A percentile compares a stretch with the other conserved stretches of the same genome.
Evolutionary conservation across 257 asterid genomes (phyloP).

Genomic region (Sherardia arvensis): DNA sequence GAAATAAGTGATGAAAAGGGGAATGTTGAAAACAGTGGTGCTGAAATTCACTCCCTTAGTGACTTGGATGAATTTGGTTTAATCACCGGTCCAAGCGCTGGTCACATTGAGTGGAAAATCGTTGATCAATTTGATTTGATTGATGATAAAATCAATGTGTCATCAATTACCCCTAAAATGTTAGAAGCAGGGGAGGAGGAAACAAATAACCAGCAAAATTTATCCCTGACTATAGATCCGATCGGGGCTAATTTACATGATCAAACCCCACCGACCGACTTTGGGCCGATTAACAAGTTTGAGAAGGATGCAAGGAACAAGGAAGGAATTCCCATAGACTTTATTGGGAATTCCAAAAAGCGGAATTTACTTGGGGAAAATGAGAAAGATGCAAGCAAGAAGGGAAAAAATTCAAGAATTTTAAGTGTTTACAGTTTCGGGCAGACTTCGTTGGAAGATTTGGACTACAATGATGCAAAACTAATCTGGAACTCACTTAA

Average conservation of each 20-base stretch:
- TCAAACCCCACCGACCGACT: background rate
- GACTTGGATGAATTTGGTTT: background rate
- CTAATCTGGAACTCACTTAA: background rate
- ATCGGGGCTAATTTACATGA: background rate
- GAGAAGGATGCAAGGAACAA: background rate
- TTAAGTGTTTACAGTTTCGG: background rate
- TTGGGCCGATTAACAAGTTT: background rate
- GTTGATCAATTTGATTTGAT: background rate
- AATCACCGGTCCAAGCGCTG: no score
- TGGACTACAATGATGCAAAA: background rate
- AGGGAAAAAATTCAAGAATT: background rate
- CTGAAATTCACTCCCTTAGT: background rate
- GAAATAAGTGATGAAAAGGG: background rate
- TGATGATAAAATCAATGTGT: no score
- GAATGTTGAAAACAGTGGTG: background rate
- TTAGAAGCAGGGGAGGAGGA: no score
- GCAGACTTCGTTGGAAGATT: background rate
- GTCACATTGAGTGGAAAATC: background rate
- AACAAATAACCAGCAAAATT: no score
- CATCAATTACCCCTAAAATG: no score
- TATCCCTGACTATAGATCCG: background rate
- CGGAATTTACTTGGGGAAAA: no score
- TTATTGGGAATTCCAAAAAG: no score
- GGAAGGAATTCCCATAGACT: background rate
- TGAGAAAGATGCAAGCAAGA: background rate